Base-by-base conservation (phyloP, 129 eudicot genomes). In the Helianthus tuberosus region DNA sequence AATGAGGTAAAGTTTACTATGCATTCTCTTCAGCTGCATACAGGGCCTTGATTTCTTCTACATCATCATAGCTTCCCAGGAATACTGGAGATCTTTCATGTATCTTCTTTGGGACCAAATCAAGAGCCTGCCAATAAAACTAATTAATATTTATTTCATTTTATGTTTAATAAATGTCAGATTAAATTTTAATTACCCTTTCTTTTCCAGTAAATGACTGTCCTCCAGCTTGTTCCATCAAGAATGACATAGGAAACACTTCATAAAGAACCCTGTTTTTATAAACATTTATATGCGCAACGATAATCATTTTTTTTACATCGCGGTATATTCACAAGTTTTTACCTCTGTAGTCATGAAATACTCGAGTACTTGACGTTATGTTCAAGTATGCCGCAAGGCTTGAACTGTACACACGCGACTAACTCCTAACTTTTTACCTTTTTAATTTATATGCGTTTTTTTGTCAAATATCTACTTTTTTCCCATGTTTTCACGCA, bases 191-290 rank as follows among this genome's bases (percentile, higher is more conserved):
- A 66, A 16, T 73, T 88, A 91, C 99, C 96, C 96, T 78, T 75
- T 79, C 66, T 79, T 94, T 94, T 70, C 99, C 99, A 0, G 99
- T 94, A 69, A 94, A 94, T 10, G 99, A 78, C 64, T 91, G 99
- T 41, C 99, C 99, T 59, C 99, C 99, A 10, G 99, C 99, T 87
- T 94, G 97, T 77, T 94, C 99, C 97, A 94, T 85, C 87, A 94
- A 77, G 79, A 86, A 94, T 13, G 99, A 91, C 99, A 94, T 94
- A 11, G 99, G 99, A 67, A 94, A 94, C 67, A 94, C 99, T 78
- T 94, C 99, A 68, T 94, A 94, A 20, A 94, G 93, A 68, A 94
- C 97, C 80, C 99, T 94, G 87, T 75, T 75, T 32, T 71, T 35
- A 11, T 60, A 60, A n/a, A 79, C 20, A 69, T 61, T 60, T 35